phyloP scores from a whole-genome alignment of 108 stramenopile species.

The Discostella pseudostelligera region DNA sequence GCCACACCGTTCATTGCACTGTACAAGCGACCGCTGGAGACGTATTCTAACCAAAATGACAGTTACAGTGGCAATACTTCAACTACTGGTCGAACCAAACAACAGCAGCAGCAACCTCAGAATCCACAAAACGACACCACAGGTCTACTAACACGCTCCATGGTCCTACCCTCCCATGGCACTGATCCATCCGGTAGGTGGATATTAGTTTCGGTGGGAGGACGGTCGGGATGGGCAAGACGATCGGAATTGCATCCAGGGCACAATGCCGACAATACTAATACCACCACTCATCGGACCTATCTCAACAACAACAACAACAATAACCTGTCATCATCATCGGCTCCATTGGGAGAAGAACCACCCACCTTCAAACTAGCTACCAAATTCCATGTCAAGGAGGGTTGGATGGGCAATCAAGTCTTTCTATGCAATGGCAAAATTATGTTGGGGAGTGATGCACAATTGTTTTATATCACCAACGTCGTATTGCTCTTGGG shows the following conservation, averaged over 20 bases:
- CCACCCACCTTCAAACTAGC: constrained; percentile 56
- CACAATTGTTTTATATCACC: constrained; percentile 74
- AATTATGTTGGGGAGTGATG: constrained; percentile 83
- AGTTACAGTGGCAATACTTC: constrained; percentile 1
- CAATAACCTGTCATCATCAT: constrained; percentile 10
- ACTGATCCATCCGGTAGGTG: constrained; percentile 76
- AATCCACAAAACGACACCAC: constrained; percentile 62
- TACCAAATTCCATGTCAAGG: constrained; percentile 54
- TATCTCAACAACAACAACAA: neutral
- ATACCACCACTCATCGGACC: neutral
- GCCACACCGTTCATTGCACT: constrained; percentile 78
- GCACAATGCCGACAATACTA: neutral
- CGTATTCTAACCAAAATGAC: constrained; percentile 20
- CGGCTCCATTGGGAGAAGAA: constrained; percentile 20
- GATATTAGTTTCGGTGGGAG: constrained; percentile 83
- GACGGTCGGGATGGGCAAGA: constrained; percentile 82
- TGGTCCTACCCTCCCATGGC: constrained; percentile 83
- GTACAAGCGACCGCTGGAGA: constrained; percentile 66
- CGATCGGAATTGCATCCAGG: neutral
- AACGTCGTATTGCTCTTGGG: constrained; percentile 61
- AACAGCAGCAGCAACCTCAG: neutral
- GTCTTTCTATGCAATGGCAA: constrained; percentile 81
- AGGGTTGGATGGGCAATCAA: constrained; percentile 90
- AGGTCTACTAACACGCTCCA: constrained; percentile 70
- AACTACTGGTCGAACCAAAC: constrained; percentile 10